Conservation (phyloP, 2,329 filamentous ascomycete genomes). For the Westerdykella sp. region DNA sequence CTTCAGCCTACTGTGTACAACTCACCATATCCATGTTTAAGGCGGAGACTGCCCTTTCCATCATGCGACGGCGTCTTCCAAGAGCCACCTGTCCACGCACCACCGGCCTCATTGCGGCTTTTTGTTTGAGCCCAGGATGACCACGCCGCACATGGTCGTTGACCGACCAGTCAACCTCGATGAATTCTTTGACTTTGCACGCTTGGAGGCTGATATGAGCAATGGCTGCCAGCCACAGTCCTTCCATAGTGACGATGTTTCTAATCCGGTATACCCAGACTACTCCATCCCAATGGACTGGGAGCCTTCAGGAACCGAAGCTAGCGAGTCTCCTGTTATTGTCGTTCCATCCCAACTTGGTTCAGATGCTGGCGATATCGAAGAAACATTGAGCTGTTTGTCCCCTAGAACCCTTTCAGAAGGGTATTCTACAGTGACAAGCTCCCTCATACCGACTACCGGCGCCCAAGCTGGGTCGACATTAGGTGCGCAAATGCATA, state of each 20-base stretch:
- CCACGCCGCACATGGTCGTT: constrained; percentile 10
- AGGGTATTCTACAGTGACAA: not conserved
- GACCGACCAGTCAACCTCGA: constrained; percentile 18
- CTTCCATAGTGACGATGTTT: no score
- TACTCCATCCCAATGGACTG: constrained; percentile 22
- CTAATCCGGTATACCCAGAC: constrained; percentile 1
- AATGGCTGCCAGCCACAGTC: constrained; percentile 2
- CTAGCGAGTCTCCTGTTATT: not conserved
- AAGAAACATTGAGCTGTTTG: not conserved
- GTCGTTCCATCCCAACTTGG: not conserved
- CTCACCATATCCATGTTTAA: constrained; percentile 12
- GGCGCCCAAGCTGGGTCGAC: not conserved
- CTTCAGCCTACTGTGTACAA: constrained; percentile 4
- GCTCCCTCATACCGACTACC: not conserved
- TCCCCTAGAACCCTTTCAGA: not conserved
- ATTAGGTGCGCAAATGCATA: no score
- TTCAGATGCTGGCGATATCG: no score
- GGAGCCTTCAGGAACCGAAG: constrained; percentile 8
- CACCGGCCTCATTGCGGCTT: constrained; percentile 3
- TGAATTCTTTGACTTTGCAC: constrained; percentile 34
- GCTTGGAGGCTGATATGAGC: constrained; percentile 17
- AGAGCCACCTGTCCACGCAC: not conserved
- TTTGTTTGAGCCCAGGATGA: constrained; percentile 10
- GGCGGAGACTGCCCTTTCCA: constrained; percentile 5
- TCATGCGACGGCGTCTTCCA: constrained; percentile 11